Evolutionary conservation across 805 yeast genomes (phyloP).

Genomic region (Yamadazyma paraphyllophila): DNA sequence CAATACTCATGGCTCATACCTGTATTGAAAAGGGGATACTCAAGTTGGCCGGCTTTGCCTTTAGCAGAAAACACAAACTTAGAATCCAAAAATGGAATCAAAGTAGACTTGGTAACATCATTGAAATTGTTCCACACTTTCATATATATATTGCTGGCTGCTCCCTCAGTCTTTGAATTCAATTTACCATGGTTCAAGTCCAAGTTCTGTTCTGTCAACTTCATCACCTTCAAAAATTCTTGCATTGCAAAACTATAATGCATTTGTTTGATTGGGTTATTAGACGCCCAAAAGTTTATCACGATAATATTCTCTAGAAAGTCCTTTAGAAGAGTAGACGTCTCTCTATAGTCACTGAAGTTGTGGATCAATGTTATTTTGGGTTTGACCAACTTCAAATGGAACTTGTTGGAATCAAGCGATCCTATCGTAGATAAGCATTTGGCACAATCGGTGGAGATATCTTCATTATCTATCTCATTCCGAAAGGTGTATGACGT

Average conservation of each 20-base stretch:
- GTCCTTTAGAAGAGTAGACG: slow-evolving; percentile 58
- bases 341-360: slow-evolving; percentile 61
- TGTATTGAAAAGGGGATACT: slow-evolving; percentile 64
- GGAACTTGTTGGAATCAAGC: slow-evolving; percentile 60
- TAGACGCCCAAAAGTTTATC: slow-evolving; percentile 85
- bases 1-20: slow-evolving; percentile 63
- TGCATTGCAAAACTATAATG: slow-evolving; percentile 88
- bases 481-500: slow-evolving; percentile 56
- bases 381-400: slow-evolving; percentile 38
- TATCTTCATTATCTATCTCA: slow-evolving; percentile 36
- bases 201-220: slow-evolving; percentile 32
- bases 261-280: slow-evolving; percentile 79
- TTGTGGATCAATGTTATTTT: slow-evolving; percentile 56
- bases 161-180: not conserved
- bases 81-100: slow-evolving; percentile 73
- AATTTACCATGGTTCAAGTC: slow-evolving; percentile 6
- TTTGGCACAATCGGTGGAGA: slow-evolving; percentile 61
- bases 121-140: slow-evolving; percentile 63
- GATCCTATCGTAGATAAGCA: slow-evolving; percentile 79
- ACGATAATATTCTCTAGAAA: slow-evolving; percentile 71
- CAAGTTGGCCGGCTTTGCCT: slow-evolving; percentile 21
- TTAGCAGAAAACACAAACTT: slow-evolving; percentile 57
- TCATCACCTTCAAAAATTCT: slow-evolving; percentile 68
- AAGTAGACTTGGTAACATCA: slow-evolving; percentile 65
- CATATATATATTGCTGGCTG: slow-evolving; percentile 17